Base-by-base conservation (phyloP, 306 rosid species). In the Begonia peltatifolia region DNA sequence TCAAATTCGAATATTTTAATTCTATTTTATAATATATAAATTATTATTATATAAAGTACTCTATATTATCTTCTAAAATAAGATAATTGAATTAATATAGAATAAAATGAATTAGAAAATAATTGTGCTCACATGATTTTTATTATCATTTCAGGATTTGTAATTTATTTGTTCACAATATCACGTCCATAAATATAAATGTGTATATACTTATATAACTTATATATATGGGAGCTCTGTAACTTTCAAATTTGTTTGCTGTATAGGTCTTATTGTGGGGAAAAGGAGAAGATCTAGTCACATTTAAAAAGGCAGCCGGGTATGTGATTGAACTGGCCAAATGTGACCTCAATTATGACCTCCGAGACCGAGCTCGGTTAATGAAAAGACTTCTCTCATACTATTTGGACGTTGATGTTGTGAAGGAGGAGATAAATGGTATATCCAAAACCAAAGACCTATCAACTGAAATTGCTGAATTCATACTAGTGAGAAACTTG, bases 291-390 rank as follows among this genome's bases (percentile, higher is more conserved):
- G 93, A 81, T 60, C 48, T 44, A 46, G 41, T 54, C 71, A 76
- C 73, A 50, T 51, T 71, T 60, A 63, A 68, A 71, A 68, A 53
- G 67, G 65, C 80, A 59, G 64, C 80, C 69, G 65, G 72, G 66
- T 92, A 92, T 72, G 63, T 79, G 67, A 71, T 83, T 59, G 93
- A 86, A 77, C 68, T 92, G 63, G 94, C 96, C 58, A 78, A 79
- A 64, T 69, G 79, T 47, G 96, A 92, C 66, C 60, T 76, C 64
- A 83, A 69, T 59, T 86, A 86, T 56, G 94, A 92, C 66, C 69
- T 86, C 38, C 94, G 96, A 65, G 99, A 92, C 66, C 92, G 88
- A 18, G 81, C 93, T 56, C 72, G 78, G 71, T 69, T 86, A 57
- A 53, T 86, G 46, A 74, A 72, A 58, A 86, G 75, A 57, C 73